Base-by-base conservation (phyloP, 2,329 filamentous ascomycete species). In the Madurella mycetomatis region DNA sequence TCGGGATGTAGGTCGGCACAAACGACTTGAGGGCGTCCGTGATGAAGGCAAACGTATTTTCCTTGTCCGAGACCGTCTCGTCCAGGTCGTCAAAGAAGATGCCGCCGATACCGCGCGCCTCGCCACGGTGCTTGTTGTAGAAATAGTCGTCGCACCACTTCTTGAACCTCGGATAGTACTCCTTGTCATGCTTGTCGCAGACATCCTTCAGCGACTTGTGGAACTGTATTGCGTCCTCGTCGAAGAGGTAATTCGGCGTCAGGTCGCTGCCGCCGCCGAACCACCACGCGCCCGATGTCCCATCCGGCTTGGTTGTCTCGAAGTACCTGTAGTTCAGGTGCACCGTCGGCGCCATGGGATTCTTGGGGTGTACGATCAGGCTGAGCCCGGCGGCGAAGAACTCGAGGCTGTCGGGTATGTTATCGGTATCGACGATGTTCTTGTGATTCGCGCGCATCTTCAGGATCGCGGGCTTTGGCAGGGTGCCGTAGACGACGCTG, bases 81-180 rank as follows among this genome's bases (percentile, higher is more conserved):
- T 99, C 94, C 13, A 99, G 79, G 69, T 99, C 94, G 72, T 99
- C 94, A 67, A 99, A 99, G 82, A 99, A 99, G 72, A 99, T 97
- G 51, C 94, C 94, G 50, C 94, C 94, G 34, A 99, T 76, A 53
- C 94, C 94, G 47, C 94, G 87, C 45, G 84, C 79, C 75, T 99
- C 94, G 55, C 83, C 82, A 45, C 94, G 85, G 75, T 99, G 94
- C 70, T 92, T 92, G 72, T 96, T 88, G 76, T 81, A 86, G 74
- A 99, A 99, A 76, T 99, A 99, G 65, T 95, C 85, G 70, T 99
- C 94, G 70, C 94, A 99, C 94, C 94, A 99, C 68, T 88, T 86
- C 77, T 99, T 99, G 81, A 97, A 99, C 50, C 85, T 84, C 12
- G 90, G 86, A 71, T 95, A 99, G 78, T 96, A 99, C 39, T 79